Base-by-base conservation (phyloP, 345 rosid species). In the Salix dunnii region DNA sequence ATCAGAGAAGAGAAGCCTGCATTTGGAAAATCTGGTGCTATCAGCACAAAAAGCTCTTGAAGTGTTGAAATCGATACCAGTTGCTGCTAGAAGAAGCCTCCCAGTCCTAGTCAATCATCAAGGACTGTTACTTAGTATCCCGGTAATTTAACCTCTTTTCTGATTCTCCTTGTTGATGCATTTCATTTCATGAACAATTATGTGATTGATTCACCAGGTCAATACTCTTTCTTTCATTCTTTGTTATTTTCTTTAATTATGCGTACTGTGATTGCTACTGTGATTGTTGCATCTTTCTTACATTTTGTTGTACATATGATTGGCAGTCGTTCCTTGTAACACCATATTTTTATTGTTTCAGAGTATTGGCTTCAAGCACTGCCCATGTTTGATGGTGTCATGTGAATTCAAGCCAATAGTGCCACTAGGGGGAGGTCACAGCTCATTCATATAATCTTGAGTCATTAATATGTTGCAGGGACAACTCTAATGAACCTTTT, bases 341-440 rank as follows among this genome's bases (percentile, higher is more conserved):
- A 7, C 46, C 16, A 18, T 33, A 18, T 33, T 62, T 53, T 61
- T 81, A 9, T 67, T 64, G 13, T 84, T 73, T 67, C 91, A 95
- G 98, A 90, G 87, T 81, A 84, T 93, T 74, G 89, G 91, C 82
- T 89, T 91, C 87, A 85, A 78, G n/a, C 81, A 66, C 76, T 95
- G 96, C 85, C 87, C 90, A 74, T 87, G 89, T 80, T 71, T 90
- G 76, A 72, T 28, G 38, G 90, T 81, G 16, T 85, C 89, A 55
- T 87, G 86, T 64, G 83, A 72, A 74, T 93, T 90, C 87, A 85
- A 87, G 79, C 97, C 99, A 55, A 89, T 87, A 82, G 91, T 90
- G 74, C 96, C 94, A 35, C 97, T 91, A 9, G 96, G 96, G 20
- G 96, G 98, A 73, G 97, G 99, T 70, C 64, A 82, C 69, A 83